Evolutionary conservation across 2,329 filamentous ascomycete species (phyloP).

Genomic region (Colletotrichum spinosum): DNA sequence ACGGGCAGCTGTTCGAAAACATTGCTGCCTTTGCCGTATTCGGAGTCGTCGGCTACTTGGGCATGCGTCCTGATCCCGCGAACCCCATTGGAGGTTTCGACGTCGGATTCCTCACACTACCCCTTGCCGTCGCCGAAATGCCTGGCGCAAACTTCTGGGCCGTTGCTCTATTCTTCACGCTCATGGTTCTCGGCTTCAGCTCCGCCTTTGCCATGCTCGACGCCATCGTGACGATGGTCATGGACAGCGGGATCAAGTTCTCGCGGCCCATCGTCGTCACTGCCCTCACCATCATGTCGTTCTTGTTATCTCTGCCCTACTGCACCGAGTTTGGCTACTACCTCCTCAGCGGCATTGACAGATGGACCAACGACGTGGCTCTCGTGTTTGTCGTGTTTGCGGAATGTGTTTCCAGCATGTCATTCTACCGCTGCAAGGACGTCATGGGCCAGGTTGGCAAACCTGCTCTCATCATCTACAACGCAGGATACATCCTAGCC

Average conservation of each 20-base stretch:
- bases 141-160: slow-evolving; percentile 70
- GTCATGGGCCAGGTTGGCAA: slow-evolving; percentile 58
- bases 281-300: slow-evolving; percentile 58
- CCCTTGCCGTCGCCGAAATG: slow-evolving; percentile 67
- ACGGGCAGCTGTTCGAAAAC: slow-evolving; percentile 60
- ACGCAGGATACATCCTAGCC: slow-evolving; percentile 64
- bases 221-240: slow-evolving; percentile 63
- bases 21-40: slow-evolving; percentile 62
- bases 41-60: slow-evolving; percentile 64
- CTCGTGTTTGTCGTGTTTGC: slow-evolving; percentile 66
- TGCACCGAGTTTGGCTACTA: slow-evolving; percentile 69
- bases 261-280: slow-evolving; percentile 63
- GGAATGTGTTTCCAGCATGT: slow-evolving; percentile 64
- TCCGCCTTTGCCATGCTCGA: slow-evolving; percentile 71
- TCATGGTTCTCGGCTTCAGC: slow-evolving; percentile 68
- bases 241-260: slow-evolving; percentile 62
- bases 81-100: slow-evolving; percentile 64
- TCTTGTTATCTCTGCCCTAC: slow-evolving; percentile 66
- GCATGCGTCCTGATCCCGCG: slow-evolving; percentile 49
- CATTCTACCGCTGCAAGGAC: slow-evolving; percentile 63
- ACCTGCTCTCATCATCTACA: slow-evolving; percentile 57
- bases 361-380: slow-evolving; percentile 66
- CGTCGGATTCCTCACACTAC: slow-evolving; percentile 69
- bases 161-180: slow-evolving; percentile 67
- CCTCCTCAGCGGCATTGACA: slow-evolving; percentile 64